A percentile compares a stretch with the other conserved stretches of the same genome.
Evolutionary conservation across 257 asterid genomes (phyloP).

Genomic region (Solanum dulcamara): DNA sequence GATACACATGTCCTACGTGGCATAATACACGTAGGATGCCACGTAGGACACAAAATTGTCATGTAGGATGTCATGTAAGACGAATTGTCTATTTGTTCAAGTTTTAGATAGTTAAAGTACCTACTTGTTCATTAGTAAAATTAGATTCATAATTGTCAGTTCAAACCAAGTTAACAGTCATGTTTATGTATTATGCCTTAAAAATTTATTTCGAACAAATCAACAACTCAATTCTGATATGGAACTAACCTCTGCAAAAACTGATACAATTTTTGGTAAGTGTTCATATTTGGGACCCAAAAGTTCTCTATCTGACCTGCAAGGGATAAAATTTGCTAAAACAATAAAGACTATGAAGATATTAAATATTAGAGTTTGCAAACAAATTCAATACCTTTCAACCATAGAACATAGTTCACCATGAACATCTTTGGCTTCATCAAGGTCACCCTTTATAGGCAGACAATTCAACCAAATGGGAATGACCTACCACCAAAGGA

Average conservation of each 20-base stretch:
- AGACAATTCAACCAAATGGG: constrained; percentile 91
- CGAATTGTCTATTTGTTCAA: too few relatives aligned
- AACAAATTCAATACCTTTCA: constrained; percentile 41
- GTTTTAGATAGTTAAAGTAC: too few relatives aligned
- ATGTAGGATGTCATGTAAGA: too few relatives aligned
- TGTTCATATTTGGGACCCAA: constrained; percentile 81
- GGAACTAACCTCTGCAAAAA: constrained; percentile 81
- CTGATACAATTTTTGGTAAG: constrained; percentile 77
- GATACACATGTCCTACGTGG: too few relatives aligned
- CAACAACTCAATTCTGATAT: too few relatives aligned
- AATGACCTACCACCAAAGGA: constrained; percentile 38
- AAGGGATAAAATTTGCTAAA: not conserved
- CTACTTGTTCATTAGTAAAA: too few relatives aligned
- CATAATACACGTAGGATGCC: too few relatives aligned
- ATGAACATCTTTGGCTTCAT: constrained; percentile 82
- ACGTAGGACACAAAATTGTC: too few relatives aligned
- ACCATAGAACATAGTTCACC: constrained; percentile 89
- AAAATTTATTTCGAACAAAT: too few relatives aligned
- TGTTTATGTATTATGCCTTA: too few relatives aligned
- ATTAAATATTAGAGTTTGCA: not conserved
- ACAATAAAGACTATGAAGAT: not conserved
- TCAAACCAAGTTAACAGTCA: too few relatives aligned
- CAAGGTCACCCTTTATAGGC: constrained; percentile 71
- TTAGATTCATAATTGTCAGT: too few relatives aligned
- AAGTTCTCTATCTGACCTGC: constrained; percentile 68